A percentile compares a stretch with the other conserved stretches of the same genome.
phyloP scores from a whole-genome alignment of 1,284 basidiomycete genomes.

The Leccinum olivaceoglutinosum region DNA sequence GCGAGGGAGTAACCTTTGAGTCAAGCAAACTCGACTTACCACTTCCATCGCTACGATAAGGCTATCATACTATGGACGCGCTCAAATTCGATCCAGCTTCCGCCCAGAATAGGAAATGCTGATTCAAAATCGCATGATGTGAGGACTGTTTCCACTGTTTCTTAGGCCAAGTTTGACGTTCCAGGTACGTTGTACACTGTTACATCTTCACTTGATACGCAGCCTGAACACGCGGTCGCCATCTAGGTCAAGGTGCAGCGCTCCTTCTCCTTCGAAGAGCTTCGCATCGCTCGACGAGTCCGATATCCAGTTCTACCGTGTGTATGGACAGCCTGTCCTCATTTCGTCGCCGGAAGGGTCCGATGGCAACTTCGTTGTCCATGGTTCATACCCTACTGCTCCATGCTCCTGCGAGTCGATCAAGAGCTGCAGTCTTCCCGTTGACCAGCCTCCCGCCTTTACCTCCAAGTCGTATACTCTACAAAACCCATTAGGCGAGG shows the following conservation, averaged over 20 bases:
- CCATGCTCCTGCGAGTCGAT: neutral
- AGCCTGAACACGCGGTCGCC: slow-evolving; percentile 5
- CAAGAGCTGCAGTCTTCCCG: slow-evolving; percentile 4
- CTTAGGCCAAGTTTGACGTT: slow-evolving; percentile 22
- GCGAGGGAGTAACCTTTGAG: too few relatives aligned
- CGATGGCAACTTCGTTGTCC: slow-evolving; percentile 16
- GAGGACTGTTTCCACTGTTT: too few relatives aligned
- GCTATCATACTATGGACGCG: too few relatives aligned
- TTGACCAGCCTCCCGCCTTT: slow-evolving; percentile 1
- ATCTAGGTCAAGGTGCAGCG: slow-evolving; percentile 27
- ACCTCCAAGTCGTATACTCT: slow-evolving; percentile 29
- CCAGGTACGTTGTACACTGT: slow-evolving; percentile 12
- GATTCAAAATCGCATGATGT: too few relatives aligned
- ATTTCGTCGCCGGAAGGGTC: slow-evolving; percentile 22
- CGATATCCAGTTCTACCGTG: slow-evolving; percentile 28
- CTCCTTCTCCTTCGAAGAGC: slow-evolving; percentile 30
- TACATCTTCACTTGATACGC: neutral
- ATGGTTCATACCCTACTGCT: slow-evolving; percentile 7
- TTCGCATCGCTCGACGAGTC: slow-evolving; percentile 27
- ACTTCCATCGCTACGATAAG: too few relatives aligned
- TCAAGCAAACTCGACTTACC: too few relatives aligned
- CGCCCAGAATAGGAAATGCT: too few relatives aligned
- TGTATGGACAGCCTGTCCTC: slow-evolving; percentile 29
- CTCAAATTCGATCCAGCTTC: too few relatives aligned
- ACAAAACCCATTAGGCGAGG: slow-evolving; percentile 23